A percentile compares a stretch with the other conserved stretches of the same genome.
phyloP scores from a whole-genome alignment of 441 rosid species.

The Gossypium schwendimanii region DNA sequence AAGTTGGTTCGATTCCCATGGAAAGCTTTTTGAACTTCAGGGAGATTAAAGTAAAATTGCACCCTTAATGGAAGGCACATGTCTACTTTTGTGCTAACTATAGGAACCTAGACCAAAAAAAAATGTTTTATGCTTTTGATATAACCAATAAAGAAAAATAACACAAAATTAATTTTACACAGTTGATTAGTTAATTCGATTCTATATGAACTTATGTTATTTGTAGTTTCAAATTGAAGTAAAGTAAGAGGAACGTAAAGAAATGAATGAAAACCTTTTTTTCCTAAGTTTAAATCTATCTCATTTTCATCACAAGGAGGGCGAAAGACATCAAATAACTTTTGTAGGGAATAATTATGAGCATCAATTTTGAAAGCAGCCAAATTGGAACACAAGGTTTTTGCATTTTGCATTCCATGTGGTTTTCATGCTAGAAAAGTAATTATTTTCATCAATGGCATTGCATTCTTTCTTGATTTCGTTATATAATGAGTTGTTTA shows the following conservation, averaged over 20 bases:
- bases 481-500: not conserved
- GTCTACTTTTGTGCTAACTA: no score
- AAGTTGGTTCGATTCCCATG: no score
- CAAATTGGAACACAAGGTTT: not conserved
- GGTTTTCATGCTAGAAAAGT: not conserved
- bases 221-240: no score
- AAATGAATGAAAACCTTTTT: not conserved
- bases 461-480: not conserved
- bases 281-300: not conserved
- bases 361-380: no score
- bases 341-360: no score
- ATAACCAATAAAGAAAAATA: no score
- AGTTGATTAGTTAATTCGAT: not conserved
- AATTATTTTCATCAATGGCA: not conserved
- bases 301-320: not conserved
- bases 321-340: not conserved
- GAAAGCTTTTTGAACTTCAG: no score
- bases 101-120: no score
- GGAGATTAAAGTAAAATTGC: no score
- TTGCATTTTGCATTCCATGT: not conserved
- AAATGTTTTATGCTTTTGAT: no score
- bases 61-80: no score
- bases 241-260: not conserved
- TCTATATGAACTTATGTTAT: not conserved
- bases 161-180: no score